Percentiles rank a stretch among this genome's conserved stretches.
Evolutionary conservation across 495 filamentous ascomycete species (phyloP).

Genomic region (Aspergillus leporis): DNA sequence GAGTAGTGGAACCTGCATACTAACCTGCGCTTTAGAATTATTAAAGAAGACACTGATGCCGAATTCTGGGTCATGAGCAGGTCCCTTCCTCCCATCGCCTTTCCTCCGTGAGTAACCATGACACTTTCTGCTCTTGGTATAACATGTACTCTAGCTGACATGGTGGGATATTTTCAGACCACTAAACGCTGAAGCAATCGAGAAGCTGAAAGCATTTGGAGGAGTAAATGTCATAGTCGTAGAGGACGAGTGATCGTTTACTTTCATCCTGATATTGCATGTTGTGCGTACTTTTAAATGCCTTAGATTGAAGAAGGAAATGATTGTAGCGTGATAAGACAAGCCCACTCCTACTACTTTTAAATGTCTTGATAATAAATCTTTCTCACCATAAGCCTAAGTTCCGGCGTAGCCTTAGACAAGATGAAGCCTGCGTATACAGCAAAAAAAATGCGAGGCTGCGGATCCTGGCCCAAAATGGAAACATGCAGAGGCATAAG

Average conservation of each 20-base stretch:
- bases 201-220: conserved; percentile 4
- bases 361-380: no score
- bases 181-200: background rate
- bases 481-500: no score
- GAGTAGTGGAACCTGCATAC: background rate
- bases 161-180: background rate
- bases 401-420: no score
- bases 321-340: no score
- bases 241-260: background rate
- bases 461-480: no score
- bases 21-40: conserved; percentile 6
- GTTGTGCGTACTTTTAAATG: no score
- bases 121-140: background rate
- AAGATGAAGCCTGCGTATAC: no score
- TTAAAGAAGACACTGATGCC: background rate
- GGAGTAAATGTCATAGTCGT: background rate
- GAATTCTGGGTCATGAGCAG: conserved; percentile 4
- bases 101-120: conserved; percentile 10
- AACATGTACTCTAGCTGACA: background rate
- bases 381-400: no score
- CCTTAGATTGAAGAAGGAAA: no score
- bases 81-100: conserved; percentile 8
- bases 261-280: background rate
- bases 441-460: no score
- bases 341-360: background rate